Percentiles rank a stretch among this genome's conserved stretches.
Conservation (phyloP, 169 alveolate genomes). For the Babesia bigemina region DNA sequence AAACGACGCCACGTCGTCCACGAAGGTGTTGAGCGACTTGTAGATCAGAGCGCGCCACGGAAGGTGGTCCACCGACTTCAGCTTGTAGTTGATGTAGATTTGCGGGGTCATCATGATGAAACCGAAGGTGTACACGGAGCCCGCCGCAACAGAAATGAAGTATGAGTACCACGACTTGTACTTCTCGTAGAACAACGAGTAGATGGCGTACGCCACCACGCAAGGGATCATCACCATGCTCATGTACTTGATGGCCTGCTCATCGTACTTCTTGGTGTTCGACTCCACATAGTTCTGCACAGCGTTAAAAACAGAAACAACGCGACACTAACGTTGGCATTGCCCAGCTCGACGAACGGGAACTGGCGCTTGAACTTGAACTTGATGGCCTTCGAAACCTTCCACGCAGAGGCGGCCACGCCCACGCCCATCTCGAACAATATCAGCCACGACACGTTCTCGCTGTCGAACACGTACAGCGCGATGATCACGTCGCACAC, state of each 20-base stretch:
- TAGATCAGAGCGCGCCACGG: conserved; percentile 97
- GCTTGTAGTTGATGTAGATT: conserved; percentile 96
- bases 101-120: conserved; percentile 97
- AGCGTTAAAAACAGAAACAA: conserved; percentile 4
- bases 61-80: conserved; percentile 97
- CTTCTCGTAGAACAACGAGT: conserved; percentile 87
- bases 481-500: conserved; percentile 89
- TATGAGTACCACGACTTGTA: conserved; percentile 96
- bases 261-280: conserved; percentile 90
- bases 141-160: conserved; percentile 89
- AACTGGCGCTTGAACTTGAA: conserved; percentile 75
- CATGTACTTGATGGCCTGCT: conserved; percentile 89
- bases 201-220: conserved; percentile 87
- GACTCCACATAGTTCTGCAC: conserved; percentile 79
- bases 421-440: conserved; percentile 89
- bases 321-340: conserved; percentile 65
- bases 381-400: conserved; percentile 91
- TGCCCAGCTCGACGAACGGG: conserved; percentile 82
- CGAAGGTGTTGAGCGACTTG: conserved; percentile 95
- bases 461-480: conserved; percentile 90
- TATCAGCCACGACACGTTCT: conserved; percentile 91
- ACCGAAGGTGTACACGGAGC: conserved; percentile 91
- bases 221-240: conserved; percentile 86
- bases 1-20: conserved; percentile 97
- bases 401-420: conserved; percentile 90